Conservation (phyloP, 106 monocot species). For the Phalaenopsis equestris region DNA sequence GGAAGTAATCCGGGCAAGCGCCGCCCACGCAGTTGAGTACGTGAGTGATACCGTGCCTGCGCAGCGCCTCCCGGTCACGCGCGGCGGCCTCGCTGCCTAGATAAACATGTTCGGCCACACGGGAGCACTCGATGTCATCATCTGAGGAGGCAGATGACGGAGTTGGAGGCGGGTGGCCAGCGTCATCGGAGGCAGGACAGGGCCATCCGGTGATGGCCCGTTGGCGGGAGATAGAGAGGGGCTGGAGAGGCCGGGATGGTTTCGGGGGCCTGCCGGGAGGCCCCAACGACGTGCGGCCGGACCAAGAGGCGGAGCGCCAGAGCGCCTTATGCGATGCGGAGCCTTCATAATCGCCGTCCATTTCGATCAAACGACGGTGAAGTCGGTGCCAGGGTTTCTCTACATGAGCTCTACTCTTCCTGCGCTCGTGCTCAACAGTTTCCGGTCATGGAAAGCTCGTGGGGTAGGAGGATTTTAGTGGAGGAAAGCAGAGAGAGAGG, state of each 20-base stretch:
- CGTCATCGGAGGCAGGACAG: constrained; percentile 28
- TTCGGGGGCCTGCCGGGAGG: constrained; percentile 12
- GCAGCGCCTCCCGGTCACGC: constrained; percentile 41
- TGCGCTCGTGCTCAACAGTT: background rate
- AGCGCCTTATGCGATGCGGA: constrained; percentile 14
- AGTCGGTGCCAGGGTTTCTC: background rate
- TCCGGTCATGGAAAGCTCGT: constrained; percentile 5
- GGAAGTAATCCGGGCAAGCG: constrained; percentile 50
- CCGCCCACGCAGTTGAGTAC: constrained; percentile 76
- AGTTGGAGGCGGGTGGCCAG: constrained; percentile 8
- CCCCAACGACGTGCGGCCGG: constrained; percentile 12
- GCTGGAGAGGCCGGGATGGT: constrained; percentile 26
- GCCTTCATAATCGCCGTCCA: background rate
- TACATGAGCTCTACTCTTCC: background rate
- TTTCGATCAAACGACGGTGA: background rate
- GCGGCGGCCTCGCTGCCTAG: constrained; percentile 61
- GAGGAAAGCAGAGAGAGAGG: background rate
- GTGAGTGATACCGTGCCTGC: constrained; percentile 67
- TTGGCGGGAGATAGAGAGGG: constrained; percentile 14
- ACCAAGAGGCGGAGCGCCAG: constrained; percentile 57
- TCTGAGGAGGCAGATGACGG: constrained; percentile 14
- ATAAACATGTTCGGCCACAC: constrained; percentile 60
- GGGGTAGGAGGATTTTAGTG: background rate
- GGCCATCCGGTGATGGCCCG: constrained; percentile 25
- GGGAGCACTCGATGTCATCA: constrained; percentile 45